These are phyloP conservation scores for Antrodiella citrinella DNA, from an alignment of 768 basidiomycete genomes.

Conservation along the genomic window DNA sequence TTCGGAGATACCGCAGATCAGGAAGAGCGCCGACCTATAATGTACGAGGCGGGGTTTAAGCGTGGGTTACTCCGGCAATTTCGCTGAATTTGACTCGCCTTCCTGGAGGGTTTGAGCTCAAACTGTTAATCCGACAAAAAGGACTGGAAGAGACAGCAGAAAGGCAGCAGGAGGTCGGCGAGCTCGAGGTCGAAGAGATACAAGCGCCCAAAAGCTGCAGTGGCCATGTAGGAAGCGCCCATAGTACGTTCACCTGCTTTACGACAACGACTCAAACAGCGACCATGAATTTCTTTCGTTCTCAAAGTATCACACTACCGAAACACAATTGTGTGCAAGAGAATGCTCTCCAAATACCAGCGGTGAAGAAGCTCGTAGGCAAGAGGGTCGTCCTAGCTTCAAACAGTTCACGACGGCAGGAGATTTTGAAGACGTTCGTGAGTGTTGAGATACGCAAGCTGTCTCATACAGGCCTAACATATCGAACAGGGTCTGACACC, in stretches of 20 bases:
- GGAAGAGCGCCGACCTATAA: background rate
- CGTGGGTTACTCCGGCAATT: no score
- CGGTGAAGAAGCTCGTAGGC: conserved; percentile 56
- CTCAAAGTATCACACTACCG: conserved; percentile 17
- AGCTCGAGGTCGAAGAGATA: background rate
- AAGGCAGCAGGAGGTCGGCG: no score
- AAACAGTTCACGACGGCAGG: conserved; percentile 75
- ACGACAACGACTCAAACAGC: background rate
- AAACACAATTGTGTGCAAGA: conserved; percentile 48
- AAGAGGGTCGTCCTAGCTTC: conserved; percentile 85
- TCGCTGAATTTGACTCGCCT: background rate
- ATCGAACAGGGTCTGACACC: conserved; percentile 48
- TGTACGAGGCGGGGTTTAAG: no score
- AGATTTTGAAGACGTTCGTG: conserved; percentile 75
- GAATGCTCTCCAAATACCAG: conserved; percentile 55
- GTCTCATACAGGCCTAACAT: background rate
- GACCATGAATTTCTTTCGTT: conserved; percentile 17
- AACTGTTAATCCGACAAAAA: no score
- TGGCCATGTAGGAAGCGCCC: no score
- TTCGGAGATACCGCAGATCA: background rate
- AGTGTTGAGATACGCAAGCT: conserved; percentile 22
- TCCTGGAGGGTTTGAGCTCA: background rate
- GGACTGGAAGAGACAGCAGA: background rate
- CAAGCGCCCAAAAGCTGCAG: no score
- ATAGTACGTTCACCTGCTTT: background rate